A percentile compares a stretch with the other conserved stretches of the same genome.
Evolutionary conservation across 2,329 filamentous ascomycete species (phyloP).

Genomic region (Phoma herbarum): DNA sequence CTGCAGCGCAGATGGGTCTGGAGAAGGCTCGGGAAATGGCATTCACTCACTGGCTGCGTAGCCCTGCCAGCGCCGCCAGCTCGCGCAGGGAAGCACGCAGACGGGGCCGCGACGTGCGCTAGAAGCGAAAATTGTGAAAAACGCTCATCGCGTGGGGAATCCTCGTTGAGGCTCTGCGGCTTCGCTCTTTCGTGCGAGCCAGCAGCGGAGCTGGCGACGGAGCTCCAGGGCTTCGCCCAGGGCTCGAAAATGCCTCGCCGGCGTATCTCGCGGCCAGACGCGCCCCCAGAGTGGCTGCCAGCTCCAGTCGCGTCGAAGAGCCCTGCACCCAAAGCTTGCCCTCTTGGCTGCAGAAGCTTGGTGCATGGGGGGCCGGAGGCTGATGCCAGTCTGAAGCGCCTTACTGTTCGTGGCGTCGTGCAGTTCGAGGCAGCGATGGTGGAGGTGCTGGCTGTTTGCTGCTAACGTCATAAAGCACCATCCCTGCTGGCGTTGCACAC

Average conservation of each 20-base stretch:
- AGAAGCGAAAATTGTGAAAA: conserved; percentile 22
- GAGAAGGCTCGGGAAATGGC: conserved; percentile 21
- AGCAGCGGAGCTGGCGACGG: conserved; percentile 8
- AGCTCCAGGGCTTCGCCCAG: conserved; percentile 3
- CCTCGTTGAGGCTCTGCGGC: conserved; percentile 25
- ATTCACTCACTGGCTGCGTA: conserved; percentile 2
- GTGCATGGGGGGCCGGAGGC: conserved; percentile 22
- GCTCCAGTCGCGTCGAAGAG: conserved; percentile 24
- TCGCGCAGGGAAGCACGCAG: conserved; percentile 15
- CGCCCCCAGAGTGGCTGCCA: conserved; percentile 5
- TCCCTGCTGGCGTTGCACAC: conserved; percentile 23
- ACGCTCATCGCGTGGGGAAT: conserved; percentile 24
- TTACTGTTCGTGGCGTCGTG: conserved; percentile 19
- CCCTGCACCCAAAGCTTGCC: conserved; percentile 26
- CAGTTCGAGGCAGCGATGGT: conserved; percentile 18
- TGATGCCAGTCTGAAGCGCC: conserved; percentile 18
- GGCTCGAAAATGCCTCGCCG: conserved; percentile 25
- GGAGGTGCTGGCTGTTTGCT: conserved; percentile 21
- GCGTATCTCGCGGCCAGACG: conserved; percentile 18
- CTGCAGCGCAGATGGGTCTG: conserved; percentile 19
- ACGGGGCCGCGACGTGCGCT: conserved; percentile 17
- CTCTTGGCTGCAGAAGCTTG: conserved; percentile 32
- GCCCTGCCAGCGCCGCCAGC: conserved; percentile 5
- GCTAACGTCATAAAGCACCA: conserved; percentile 22
- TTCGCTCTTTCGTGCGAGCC: conserved; percentile 22